phyloP scores from a whole-genome alignment of 352 stramenopile species.

The Phytophthora brassicae region DNA sequence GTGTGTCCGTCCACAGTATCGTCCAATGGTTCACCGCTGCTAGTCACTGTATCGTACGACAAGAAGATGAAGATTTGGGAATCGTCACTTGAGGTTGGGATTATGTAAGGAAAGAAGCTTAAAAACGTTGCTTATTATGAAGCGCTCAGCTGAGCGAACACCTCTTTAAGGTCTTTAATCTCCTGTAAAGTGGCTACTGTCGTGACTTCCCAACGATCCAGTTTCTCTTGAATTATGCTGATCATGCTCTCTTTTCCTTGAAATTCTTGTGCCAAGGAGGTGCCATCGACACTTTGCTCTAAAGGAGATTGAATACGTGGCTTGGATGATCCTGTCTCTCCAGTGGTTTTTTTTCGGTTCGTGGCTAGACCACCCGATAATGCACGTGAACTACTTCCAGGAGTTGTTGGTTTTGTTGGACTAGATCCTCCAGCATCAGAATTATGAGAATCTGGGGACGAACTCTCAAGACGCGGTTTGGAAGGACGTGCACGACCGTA shows the following conservation, averaged over 20 bases:
- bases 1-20: constrained; percentile 19
- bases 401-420: constrained; percentile 16
- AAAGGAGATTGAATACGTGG: constrained; percentile 47
- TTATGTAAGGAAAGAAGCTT: constrained; percentile 15
- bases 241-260: constrained; percentile 44
- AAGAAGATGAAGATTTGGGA: constrained; percentile 76
- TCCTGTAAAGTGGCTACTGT: constrained; percentile 71
- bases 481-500: constrained; percentile 31
- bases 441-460: constrained; percentile 13
- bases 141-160: constrained; percentile 51
- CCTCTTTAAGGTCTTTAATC: constrained; percentile 68
- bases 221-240: constrained; percentile 53
- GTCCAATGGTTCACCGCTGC: constrained; percentile 19
- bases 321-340: constrained; percentile 19
- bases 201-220: constrained; percentile 61
- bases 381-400: constrained; percentile 20
- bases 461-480: constrained; percentile 7
- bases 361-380: constrained; percentile 58
- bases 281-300: constrained; percentile 21
- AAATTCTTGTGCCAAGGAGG: constrained; percentile 37
- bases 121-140: constrained; percentile 23
- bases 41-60: constrained; percentile 83
- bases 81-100: constrained; percentile 15
- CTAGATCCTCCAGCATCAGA: constrained; percentile 1
- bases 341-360: constrained; percentile 54